Conservation (phyloP, 2,329 filamentous ascomycete genomes). For the Fusarium transvaalense region DNA sequence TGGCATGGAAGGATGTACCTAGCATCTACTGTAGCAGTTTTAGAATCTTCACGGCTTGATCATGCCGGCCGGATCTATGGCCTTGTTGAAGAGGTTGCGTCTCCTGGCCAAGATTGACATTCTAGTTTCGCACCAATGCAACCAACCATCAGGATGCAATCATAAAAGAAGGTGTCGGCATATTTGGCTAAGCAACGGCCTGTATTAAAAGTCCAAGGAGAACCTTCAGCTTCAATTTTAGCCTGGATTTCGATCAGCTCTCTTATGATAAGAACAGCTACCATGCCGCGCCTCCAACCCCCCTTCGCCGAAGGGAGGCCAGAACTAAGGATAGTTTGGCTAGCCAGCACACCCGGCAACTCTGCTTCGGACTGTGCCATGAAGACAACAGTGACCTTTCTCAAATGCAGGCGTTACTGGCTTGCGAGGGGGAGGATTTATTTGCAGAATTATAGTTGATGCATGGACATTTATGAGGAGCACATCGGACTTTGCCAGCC, state of each 20-base stretch:
- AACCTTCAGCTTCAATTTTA: neutral
- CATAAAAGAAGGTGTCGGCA: neutral
- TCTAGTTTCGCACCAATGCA: neutral
- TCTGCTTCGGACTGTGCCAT: neutral
- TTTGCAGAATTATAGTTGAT: constrained; percentile 1
- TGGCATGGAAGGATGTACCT: neutral
- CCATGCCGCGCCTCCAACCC: neutral
- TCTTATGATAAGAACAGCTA: neutral
- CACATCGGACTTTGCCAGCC: neutral
- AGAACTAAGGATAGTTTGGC: neutral
- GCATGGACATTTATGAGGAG: neutral
- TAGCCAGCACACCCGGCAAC: neutral
- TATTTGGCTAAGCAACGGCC: neutral
- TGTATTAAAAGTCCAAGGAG: neutral
- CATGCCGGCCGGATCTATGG: neutral
- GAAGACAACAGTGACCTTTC: neutral
- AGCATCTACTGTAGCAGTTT: neutral
- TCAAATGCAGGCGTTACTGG: neutral
- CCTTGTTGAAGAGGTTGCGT: neutral
- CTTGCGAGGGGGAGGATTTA: too few relatives aligned
- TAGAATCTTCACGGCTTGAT: neutral
- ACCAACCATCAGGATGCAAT: neutral
- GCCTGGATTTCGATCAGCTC: neutral
- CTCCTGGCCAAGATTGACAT: neutral
- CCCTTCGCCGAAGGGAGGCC: neutral